phyloP scores from a whole-genome alignment of 2,329 filamentous ascomycete species.

The Ophiostoma populinum region DNA sequence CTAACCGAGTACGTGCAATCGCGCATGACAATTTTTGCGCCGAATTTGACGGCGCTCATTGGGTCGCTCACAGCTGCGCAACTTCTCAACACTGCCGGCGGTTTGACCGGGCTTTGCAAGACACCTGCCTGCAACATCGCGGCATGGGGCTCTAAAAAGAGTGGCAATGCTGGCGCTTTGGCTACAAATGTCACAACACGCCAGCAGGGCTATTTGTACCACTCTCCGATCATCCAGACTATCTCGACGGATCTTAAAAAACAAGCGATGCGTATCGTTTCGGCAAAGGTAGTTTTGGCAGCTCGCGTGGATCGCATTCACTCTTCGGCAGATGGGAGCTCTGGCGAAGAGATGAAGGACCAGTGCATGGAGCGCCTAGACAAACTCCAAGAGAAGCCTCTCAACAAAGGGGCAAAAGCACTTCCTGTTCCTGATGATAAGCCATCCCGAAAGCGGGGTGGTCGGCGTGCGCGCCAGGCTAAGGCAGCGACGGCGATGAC shows the following conservation, averaged over 20 bases:
- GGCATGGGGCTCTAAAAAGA: slow-evolving; percentile 78
- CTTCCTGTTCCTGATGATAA: slow-evolving; percentile 92
- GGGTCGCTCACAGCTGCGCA: slow-evolving; percentile 88
- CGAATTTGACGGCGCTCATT: slow-evolving; percentile 79
- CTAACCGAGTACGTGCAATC: slow-evolving; percentile 92
- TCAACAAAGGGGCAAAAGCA: slow-evolving; percentile 74
- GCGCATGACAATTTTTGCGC: slow-evolving; percentile 89
- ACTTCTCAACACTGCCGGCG: slow-evolving; percentile 86
- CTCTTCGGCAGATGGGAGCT: slow-evolving; percentile 62
- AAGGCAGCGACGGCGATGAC: slow-evolving; percentile 98
- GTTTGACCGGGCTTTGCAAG: slow-evolving; percentile 73
- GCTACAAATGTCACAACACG: slow-evolving; percentile 84
- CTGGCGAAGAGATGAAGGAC: slow-evolving; percentile 65
- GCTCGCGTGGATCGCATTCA: slow-evolving; percentile 80
- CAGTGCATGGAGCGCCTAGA: slow-evolving; percentile 75
- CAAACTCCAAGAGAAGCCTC: slow-evolving; percentile 80
- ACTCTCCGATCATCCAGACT: slow-evolving; percentile 73
- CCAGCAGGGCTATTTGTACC: slow-evolving; percentile 84
- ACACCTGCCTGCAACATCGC: slow-evolving; percentile 87
- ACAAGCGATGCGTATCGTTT: slow-evolving; percentile 88
- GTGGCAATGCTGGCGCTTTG: slow-evolving; percentile 55
- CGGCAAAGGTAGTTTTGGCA: slow-evolving; percentile 85
- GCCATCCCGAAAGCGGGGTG: slow-evolving; percentile 79
- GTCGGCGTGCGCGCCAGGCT: slow-evolving; percentile 73
- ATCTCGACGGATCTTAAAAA: slow-evolving; percentile 77